Evolutionary conservation across 163 green algal species (phyloP), one percentile per base, ranked within the genome.

Genomic region (Prototheca wickerhamii): DNA sequence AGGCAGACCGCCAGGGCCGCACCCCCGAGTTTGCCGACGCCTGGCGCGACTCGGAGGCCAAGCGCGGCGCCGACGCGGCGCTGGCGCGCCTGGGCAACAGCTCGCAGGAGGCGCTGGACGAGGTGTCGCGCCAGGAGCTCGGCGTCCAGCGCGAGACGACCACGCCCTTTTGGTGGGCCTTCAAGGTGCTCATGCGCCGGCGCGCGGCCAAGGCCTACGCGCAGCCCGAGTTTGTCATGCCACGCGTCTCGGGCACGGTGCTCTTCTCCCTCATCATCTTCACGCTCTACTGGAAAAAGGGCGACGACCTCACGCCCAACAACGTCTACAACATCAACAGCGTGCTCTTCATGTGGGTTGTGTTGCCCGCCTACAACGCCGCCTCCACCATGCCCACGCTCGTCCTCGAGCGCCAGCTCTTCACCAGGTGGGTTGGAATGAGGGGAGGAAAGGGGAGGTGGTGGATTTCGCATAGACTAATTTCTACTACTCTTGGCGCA

Each of bases 201-300:
- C 75, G 84, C 25, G 82, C 74, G 17, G 23, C 61, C 15, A 74
- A 76, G 28, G 80, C 91, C 78, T 91, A 86, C 73, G 64, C 50
- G 25, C 72, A 82, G 60, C 61, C 64, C 17, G 66, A 73, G 10
- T 95, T 87, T 64, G 59, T 93, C 58, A 81, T 85, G 2, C 75
- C 87, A 7, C 78, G 87, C 26, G 75, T 91, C 32, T 75, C 65
- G 15, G 86, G 91, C 81, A 92, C 91, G 74, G 65, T 91, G 25
- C 25, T 88, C 12, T 84, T 89, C 61, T 59, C 76, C 17, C 49
- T 82, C 25, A 61, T 88, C 49, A 79, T 83, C 60, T 71, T 83
- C 50, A 72, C 60, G 17, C 75, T 87, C 7, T 90, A 86, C 69
- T 79, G 65, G 58, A 57, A 69, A 32, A 77, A 79, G 30, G 72